A percentile compares a stretch with the other conserved stretches of the same genome.
phyloP scores from a whole-genome alignment of 495 filamentous ascomycete species.

The Sabuloglossum arenarium region DNA sequence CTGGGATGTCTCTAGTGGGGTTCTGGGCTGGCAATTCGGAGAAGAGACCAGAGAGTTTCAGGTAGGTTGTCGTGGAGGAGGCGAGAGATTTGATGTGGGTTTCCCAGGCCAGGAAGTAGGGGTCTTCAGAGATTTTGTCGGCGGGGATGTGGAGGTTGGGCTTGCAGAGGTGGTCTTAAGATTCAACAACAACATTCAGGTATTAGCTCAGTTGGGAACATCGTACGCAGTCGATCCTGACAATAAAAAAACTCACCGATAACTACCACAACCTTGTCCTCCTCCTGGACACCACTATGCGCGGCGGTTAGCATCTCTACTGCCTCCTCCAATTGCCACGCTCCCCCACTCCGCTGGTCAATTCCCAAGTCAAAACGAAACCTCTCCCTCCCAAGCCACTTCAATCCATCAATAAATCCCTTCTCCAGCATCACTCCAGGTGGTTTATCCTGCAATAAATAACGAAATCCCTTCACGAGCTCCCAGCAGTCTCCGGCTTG shows the following conservation, averaged over 20 bases:
- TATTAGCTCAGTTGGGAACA: too few species aligned
- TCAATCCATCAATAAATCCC: constrained; percentile 46
- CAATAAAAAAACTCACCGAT: constrained; percentile 35
- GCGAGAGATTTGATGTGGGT: constrained; percentile 23
- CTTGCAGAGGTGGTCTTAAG: constrained; percentile 69
- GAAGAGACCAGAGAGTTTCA: constrained; percentile 78
- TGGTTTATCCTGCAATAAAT: constrained; percentile 59
- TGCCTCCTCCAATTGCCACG: constrained; percentile 49
- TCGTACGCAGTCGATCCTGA: not conserved
- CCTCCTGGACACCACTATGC: constrained; percentile 33
- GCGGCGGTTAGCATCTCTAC: constrained; percentile 49
- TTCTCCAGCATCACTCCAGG: constrained; percentile 35
- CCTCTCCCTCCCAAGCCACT: constrained; percentile 37
- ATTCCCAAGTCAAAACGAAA: constrained; percentile 65
- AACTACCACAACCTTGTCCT: constrained; percentile 40
- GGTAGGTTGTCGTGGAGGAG: constrained; percentile 39
- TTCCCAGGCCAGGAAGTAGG: constrained; percentile 33
- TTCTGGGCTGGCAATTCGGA: constrained; percentile 38
- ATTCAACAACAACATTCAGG: not conserved
- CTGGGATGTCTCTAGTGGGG: constrained; percentile 16
- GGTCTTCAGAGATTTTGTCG: constrained; percentile 11
- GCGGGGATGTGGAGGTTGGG: constrained; percentile 37
- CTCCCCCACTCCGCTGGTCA: constrained; percentile 45
- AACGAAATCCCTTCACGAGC: constrained; percentile 48
- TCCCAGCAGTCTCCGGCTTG: constrained; percentile 19